A percentile compares a stretch with the other conserved stretches of the same genome.
phyloP scores from a whole-genome alignment of 2,329 filamentous ascomycete species.

The Xylariaceae sp. region DNA sequence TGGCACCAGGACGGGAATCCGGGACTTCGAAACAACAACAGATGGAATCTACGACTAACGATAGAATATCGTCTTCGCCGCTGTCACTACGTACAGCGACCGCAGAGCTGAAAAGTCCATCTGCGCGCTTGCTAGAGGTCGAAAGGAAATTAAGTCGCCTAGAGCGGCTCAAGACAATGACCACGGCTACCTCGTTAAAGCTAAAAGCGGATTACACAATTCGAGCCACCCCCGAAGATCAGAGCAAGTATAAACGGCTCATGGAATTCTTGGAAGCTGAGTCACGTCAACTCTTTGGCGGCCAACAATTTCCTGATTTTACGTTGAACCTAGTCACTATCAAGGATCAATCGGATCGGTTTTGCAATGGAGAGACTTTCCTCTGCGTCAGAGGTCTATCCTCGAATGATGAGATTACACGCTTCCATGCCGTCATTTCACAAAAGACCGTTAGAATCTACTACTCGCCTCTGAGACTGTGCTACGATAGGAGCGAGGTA shows the following conservation, averaged over 20 bases:
- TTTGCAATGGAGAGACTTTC: neutral
- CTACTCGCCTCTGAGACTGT: neutral
- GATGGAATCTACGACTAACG: neutral
- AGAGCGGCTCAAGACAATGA: neutral
- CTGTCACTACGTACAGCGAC: neutral
- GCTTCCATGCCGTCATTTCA: neutral
- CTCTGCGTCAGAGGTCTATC: neutral
- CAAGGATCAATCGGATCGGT: neutral
- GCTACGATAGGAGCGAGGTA: neutral
- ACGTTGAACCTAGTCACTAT: neutral
- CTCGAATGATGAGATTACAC: neutral
- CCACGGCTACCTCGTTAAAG: neutral
- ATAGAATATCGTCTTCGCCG: neutral
- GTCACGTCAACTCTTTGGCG: neutral
- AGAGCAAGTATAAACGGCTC: neutral
- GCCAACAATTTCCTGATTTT: neutral
- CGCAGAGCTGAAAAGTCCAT: neutral
- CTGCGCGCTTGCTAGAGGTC: neutral
- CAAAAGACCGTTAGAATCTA: neutral
- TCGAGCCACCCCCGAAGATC: neutral
- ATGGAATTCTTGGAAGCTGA: neutral
- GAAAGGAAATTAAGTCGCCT: neutral
- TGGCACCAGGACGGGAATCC: neutral
- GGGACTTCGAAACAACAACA: neutral
- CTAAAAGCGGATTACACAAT: neutral